Base-by-base conservation (phyloP, 306 rosid genomes). In the Cyamopsis tetragonoloba region DNA sequence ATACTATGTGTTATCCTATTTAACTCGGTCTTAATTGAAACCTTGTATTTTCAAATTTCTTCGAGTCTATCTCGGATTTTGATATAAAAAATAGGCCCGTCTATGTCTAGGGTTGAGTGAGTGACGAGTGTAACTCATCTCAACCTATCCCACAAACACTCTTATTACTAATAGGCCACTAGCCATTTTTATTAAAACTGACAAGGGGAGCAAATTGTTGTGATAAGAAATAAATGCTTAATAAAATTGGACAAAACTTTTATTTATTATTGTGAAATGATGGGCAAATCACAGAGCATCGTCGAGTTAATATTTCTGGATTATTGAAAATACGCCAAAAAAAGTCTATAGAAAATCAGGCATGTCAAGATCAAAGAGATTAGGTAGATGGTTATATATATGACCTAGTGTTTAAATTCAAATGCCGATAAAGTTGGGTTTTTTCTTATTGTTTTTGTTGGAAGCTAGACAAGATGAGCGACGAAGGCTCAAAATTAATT, bases 361-460 rank as follows among this genome's bases (percentile, higher is more conserved):
- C 34, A 49, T 23, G 62, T 77, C 80, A 64, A 73, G 44, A 34
- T 82, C 78, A 70, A 65, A 34, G 49, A 56, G 69, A 78, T 78
- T 82, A 70, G 79, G 86, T 78, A 74, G 55, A 32, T 65, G 24
- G n/a, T n/a, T n/a, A n/a, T 53, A 6, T 27, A 3, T 34, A 46
- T 43, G 68, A 58, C 50, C 54, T 74, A 37, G 26, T 3, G 64
- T 49, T 60, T 63, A 42, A 2, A 24, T 15, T 44, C 63, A 50
- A 3, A 11, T 55, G 31, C 37, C 3, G 46, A 57, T 57, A 57
- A 73, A 26, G 10, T 66, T 61, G 4, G 19, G 26, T 63, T 58
- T 69, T n/a, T 73, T 9, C 17, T 69, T 50, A n/a, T 55, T 64
- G 15, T 56, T 31, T 31, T n/a, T 48, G 19, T 31, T 42, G 17